These are phyloP conservation scores for Pseudonitzschia delicatissima DNA, from an alignment of 108 stramenopile species.

Conservation along the genomic window DNA sequence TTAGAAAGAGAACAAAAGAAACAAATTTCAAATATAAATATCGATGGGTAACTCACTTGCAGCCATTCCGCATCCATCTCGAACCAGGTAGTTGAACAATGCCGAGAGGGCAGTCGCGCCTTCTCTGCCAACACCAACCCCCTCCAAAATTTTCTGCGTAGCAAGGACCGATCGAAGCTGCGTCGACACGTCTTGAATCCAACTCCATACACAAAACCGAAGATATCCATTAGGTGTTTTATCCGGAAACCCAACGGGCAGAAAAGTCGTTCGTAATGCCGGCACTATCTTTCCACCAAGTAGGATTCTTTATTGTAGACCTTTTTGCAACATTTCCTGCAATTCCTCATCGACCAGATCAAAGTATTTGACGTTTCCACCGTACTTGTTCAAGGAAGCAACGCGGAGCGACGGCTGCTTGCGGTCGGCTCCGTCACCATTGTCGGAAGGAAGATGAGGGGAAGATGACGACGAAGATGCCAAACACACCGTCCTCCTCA, in stretches of 20 bases:
- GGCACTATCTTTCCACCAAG: slow-evolving; percentile 16
- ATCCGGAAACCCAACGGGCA: slow-evolving; percentile 51
- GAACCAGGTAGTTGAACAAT: slow-evolving; percentile 67
- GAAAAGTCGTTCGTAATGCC: slow-evolving; percentile 52
- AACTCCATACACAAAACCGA: slow-evolving; percentile 52
- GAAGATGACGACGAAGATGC: slow-evolving; percentile 14
- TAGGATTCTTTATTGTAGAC: neutral
- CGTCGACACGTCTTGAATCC: slow-evolving; percentile 76
- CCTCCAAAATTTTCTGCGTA: slow-evolving; percentile 79
- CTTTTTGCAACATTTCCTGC: neutral
- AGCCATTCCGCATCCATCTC: slow-evolving; percentile 82
- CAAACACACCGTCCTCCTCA: slow-evolving; percentile 16
- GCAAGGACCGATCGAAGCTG: slow-evolving; percentile 74
- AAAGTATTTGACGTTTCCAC: slow-evolving; percentile 21
- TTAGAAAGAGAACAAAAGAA: neutral
- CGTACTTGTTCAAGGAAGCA: slow-evolving; percentile 32
- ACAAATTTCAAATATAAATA: neutral
- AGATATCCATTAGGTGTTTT: slow-evolving; percentile 63
- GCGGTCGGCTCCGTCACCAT: neutral
- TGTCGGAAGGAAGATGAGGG: neutral
- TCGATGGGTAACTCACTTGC: slow-evolving; percentile 29
- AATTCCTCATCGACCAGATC: neutral
- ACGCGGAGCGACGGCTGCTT: slow-evolving; percentile 3
- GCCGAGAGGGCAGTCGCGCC: slow-evolving; percentile 82
- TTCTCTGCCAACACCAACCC: slow-evolving; percentile 73